Evolutionary conservation across 2,329 filamentous ascomycete genomes (phyloP), one percentile per base, ranked within the genome.

Genomic region (Ophiostoma sp.): DNA sequence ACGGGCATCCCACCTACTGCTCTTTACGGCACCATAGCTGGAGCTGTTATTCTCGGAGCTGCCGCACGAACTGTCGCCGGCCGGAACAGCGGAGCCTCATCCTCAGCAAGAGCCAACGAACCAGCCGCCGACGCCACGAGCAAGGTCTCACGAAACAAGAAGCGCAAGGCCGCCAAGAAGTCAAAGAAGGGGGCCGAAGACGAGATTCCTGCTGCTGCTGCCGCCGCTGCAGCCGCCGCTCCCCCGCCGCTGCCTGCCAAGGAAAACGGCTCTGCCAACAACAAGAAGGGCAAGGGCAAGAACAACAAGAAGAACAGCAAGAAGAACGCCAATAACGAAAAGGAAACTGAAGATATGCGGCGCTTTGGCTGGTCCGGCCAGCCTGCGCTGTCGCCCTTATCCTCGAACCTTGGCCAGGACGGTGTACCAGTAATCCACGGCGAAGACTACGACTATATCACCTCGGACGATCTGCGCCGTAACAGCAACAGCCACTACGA

Each of bases 361-460:
- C 81, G 84, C 75, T 86, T 83, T 77, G 82, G 83, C 73, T 86
- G 83, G 81, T 81, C 81, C 79, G 69, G 68, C 36, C 70, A 68
- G 17, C 68, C 69, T 39, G 33, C 36, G n/a, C 76, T 86, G 72
- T 87, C 84, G 67, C 84, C 84, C n/a, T 87, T 83, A 75, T 79
- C 79, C 71, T 84, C 84, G 44, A 76, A 80, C 71, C 74, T 80
- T 20, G 78, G 80, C 52, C 74, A 76, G 17, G 81, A 81, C 65
- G 81, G 83, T 60, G 88, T 94, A 72, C 90, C 87, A 75, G 90
- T 93, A 74, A 88, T 94, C 72, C 90, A 87, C 75, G 89, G 93
- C 74, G 86, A 89, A 44, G 91, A 94, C 80, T 94, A 89, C 78
- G 90, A 87, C 77, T 94, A 94, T 81, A 93, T 94, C 77, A 93